Evolutionary conservation across 2,329 filamentous ascomycete genomes (phyloP), one percentile per base, ranked within the genome.

Genomic region (Ophiostoma tasmaniense): DNA sequence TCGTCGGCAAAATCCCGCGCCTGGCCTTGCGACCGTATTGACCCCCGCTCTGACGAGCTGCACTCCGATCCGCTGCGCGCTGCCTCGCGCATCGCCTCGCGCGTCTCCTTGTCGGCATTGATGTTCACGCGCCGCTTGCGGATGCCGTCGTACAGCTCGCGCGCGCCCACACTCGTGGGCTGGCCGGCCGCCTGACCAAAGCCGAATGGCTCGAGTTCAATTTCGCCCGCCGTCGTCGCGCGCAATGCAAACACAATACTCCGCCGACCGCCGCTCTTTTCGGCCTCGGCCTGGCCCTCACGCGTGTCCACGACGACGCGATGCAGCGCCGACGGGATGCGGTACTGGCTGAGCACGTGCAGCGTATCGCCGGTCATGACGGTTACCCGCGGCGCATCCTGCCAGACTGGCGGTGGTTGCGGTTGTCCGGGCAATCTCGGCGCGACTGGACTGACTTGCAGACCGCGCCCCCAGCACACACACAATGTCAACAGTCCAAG

Each of bases 211-310:
- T 22, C 28, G 3, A 73, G 67, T 28, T 72, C 70, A 7, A 74
- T 71, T n/a, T 50, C 66, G 30, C 70, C 69, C 13, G 20, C 59
- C 14, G 67, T 69, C 3, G 73, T 72, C 17, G 72, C 66, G 13
- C 73, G 72, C 62, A 74, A 67, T 11, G 73, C 73, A 64, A 74
- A 73, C 20, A 74, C 73, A 42, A 73, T 73, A 69, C 73, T 74
- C 17, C 71, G 68, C n/a, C 73, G 71, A 25, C 52, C 66, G 39
- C 37, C 37, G n/a, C 22, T 30, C 5, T 67, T n/a, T 1, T 37
- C 42, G 2, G 22, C 55, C 13, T 68, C 64, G 2, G 10, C 45
- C 7, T 20, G 3, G 11, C 4, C 7, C 14, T 28, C 45, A n/a
- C 20, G 37, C 3, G 35, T 10, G 17, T 68, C 69, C 10, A 72